Percentiles rank a stretch among this genome's conserved stretches.
Conservation (phyloP, 192 early-diverging fungal genomes). For the Entophlyctis helioformis region DNA sequence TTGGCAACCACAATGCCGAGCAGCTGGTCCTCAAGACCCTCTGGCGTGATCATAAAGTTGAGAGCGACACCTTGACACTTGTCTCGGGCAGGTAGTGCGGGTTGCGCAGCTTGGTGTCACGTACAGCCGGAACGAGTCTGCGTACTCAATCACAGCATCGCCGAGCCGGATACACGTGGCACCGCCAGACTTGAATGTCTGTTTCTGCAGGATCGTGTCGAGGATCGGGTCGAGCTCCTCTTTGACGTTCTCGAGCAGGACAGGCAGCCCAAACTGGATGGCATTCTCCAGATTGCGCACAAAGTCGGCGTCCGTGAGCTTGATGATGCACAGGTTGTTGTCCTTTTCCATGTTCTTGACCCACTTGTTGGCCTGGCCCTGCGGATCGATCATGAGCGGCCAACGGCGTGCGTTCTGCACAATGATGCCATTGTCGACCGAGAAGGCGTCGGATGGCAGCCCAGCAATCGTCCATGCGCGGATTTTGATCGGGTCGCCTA, state of each 20-base stretch:
- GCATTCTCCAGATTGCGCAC: conserved; percentile 48
- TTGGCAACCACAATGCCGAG: conserved; percentile 52
- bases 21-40: conserved; percentile 53
- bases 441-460: conserved; percentile 45
- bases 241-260: conserved; percentile 54
- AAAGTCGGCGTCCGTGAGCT: conserved; percentile 47
- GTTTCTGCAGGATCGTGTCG: conserved; percentile 47
- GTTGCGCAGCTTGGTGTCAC: conserved; percentile 54
- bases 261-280: conserved; percentile 47
- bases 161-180: conserved; percentile 45
- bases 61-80: conserved; percentile 51
- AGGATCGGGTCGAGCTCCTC: conserved; percentile 56
- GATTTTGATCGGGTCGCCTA: conserved; percentile 50
- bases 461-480: conserved; percentile 52
- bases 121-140: conserved; percentile 42
- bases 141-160: conserved; percentile 53
- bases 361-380: conserved; percentile 54
- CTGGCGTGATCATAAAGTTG: conserved; percentile 62
- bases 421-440: conserved; percentile 53
- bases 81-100: conserved; percentile 55
- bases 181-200: conserved; percentile 50
- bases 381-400: conserved; percentile 59
- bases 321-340: conserved; percentile 48
- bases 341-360: conserved; percentile 58
- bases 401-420: conserved; percentile 43